These are phyloP conservation scores for Yamadazyma takamatsuzukensis DNA, from an alignment of 805 yeast species.

Conservation along the genomic window DNA sequence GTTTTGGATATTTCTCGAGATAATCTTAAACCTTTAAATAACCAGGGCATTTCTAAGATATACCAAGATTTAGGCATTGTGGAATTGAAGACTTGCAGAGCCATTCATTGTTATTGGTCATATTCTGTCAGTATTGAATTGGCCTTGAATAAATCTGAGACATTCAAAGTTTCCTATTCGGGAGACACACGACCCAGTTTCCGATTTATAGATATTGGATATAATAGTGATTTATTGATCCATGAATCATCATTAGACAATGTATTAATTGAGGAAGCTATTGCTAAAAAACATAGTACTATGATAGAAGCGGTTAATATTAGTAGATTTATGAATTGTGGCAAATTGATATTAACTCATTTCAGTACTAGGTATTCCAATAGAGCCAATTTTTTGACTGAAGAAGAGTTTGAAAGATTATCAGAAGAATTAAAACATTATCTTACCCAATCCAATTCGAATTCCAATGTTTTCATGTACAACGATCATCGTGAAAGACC, in stretches of 20 bases:
- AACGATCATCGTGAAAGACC: conserved; percentile 5
- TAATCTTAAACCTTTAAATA: conserved; percentile 24
- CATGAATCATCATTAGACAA: conserved; percentile 95
- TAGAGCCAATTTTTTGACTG: conserved; percentile 26
- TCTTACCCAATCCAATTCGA: conserved; percentile 15
- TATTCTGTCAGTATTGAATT: conserved; percentile 60
- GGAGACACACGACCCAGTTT: conserved; percentile 91
- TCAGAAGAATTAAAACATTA: conserved; percentile 25
- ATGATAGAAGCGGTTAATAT: conserved; percentile 79
- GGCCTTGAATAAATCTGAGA: conserved; percentile 32
- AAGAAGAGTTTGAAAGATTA: conserved; percentile 18
- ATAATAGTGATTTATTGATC: conserved; percentile 64
- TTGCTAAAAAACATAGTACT: conserved; percentile 80
- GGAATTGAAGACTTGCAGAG: conserved; percentile 60
- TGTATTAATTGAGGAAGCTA: conserved; percentile 72
- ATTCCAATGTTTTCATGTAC: conserved; percentile 22
- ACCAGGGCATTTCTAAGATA: conserved; percentile 27
- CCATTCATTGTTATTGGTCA: conserved; percentile 81
- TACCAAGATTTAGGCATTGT: conserved; percentile 41
- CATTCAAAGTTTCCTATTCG: conserved; percentile 77
- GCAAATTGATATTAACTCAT: conserved; percentile 76
- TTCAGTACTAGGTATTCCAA: conserved; percentile 79
- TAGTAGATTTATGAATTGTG: conserved; percentile 67
- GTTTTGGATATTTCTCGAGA: conserved; percentile 16
- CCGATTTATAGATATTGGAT: conserved; percentile 64